Evolutionary conservation across 2,329 filamentous ascomycete species (phyloP).

Genomic region (Colletotrichum filicis): DNA sequence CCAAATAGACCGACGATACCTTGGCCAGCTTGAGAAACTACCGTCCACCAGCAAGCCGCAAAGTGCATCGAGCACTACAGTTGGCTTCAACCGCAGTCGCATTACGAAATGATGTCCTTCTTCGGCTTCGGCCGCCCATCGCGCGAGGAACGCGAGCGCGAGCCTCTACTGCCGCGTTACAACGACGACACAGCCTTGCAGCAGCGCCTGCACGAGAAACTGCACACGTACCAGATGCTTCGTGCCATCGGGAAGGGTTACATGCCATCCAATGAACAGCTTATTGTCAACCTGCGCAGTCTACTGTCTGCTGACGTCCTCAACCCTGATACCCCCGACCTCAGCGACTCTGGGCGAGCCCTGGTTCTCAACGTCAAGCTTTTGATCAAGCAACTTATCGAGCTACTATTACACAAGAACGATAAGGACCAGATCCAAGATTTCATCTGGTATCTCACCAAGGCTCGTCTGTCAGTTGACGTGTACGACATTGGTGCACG

Average conservation of each 20-base stretch:
- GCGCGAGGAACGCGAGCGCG: conserved; percentile 68
- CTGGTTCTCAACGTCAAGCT: conserved; percentile 78
- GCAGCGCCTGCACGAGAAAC: conserved; percentile 83
- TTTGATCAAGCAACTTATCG: conserved; percentile 83
- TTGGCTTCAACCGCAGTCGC: background rate
- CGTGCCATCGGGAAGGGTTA: conserved; percentile 84
- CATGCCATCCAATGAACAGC: conserved; percentile 92
- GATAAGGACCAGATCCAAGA: conserved; percentile 87
- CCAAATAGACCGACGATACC: background rate
- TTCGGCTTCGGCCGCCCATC: conserved; percentile 65
- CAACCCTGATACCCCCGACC: conserved; percentile 75
- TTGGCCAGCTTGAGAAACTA: background rate
- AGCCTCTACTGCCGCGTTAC: conserved; percentile 86
- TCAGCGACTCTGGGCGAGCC: conserved; percentile 82
- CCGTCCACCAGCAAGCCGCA: too few species aligned
- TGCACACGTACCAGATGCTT: conserved; percentile 93
- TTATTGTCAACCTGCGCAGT: conserved; percentile 81
- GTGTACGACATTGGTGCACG: conserved; percentile 70
- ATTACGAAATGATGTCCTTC: conserved; percentile 66
- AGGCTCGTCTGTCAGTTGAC: conserved; percentile 78
- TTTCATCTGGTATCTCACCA: conserved; percentile 85
- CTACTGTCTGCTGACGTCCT: conserved; percentile 82
- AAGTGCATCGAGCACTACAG: background rate
- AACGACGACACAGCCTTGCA: conserved; percentile 84
- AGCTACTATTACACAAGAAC: conserved; percentile 87